Base-by-base conservation (phyloP, 2,329 filamentous ascomycete species). In the Talaromyces funiculosus region DNA sequence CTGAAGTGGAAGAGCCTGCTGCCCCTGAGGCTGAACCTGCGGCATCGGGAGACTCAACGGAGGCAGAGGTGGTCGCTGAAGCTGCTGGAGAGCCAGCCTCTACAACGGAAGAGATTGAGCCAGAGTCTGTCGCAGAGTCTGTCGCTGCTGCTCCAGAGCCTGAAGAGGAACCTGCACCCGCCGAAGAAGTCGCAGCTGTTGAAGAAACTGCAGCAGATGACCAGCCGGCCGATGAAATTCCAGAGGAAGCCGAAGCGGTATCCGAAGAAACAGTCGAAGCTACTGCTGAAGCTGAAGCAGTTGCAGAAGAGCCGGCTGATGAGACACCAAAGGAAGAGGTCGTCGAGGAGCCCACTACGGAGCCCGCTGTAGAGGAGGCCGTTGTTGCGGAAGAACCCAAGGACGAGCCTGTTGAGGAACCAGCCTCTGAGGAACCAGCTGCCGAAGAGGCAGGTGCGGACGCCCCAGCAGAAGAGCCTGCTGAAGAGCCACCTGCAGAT, bases 321-420 rank as follows among this genome's bases (percentile, higher is more conserved):
- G 59, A 33, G 10, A 42, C 61, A 18, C 57, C 57, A 16, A 47
- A 65, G 38, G 64, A 66, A 20, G 62, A 64, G 51, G 26, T 59
- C 20, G 33, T 62, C 24, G 53, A 55, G 56, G 31, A 45, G 24
- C 6, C 49, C 6, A 20, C 60, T n/a, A 62, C 65, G 12, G 65
- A 69, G 24, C 35, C 64, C 26, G 26, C 67, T n/a, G 51, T 43
- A 22, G 61, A 65, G 55, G 68, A 67, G 29, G 24, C 61, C 31
- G 38, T 54, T 18, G 24, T 49, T 16, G 38, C 38, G 29, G 58
- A 60, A 10, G 55, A 57, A 42, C 14, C 56, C 16, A 29, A 37
- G 16, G 42, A 45, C 3, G 60, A 58, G 14, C n/a, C 59, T 35
- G 47, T 64, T 6, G 40, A 56, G 31, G 53, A 56, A 57, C 49